phyloP scores from a whole-genome alignment of 345 rosid genomes.

The Heritiera fomes region DNA sequence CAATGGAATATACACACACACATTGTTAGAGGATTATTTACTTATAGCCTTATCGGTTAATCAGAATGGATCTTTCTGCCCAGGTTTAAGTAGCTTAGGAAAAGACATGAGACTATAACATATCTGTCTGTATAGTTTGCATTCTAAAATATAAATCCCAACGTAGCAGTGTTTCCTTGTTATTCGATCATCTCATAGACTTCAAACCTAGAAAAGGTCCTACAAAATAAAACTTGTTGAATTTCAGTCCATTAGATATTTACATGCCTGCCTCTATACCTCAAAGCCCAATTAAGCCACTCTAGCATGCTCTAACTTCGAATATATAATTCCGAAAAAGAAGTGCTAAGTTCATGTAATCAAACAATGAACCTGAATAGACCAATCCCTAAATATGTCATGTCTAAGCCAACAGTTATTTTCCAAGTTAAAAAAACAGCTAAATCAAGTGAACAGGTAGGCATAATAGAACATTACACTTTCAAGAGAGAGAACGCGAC shows the following conservation, averaged over 20 bases:
- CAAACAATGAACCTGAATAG: too few species aligned
- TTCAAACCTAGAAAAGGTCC: neutral
- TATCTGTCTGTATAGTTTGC: neutral
- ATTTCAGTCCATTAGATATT: neutral
- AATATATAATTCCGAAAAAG: too few species aligned
- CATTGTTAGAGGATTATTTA: neutral
- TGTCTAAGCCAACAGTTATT: neutral
- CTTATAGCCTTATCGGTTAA: neutral
- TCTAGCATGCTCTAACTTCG: too few species aligned
- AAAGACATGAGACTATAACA: neutral
- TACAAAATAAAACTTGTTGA: neutral
- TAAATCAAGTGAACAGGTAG: conserved; percentile 15
- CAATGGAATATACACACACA: neutral
- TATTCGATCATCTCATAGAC: neutral
- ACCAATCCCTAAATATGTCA: neutral
- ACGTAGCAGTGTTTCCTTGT: neutral
- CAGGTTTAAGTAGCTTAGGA: neutral
- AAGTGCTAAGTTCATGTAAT: too few species aligned
- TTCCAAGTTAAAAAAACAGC: neutral
- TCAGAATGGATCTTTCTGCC: neutral
- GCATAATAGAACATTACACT: conserved; percentile 54
- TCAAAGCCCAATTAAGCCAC: too few species aligned
- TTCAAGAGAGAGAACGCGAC: conserved; percentile 90
- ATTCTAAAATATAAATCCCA: neutral
- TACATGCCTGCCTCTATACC: neutral